Conservation (phyloP, 83 land plant genomes). For the Isoetes engelmannii region DNA sequence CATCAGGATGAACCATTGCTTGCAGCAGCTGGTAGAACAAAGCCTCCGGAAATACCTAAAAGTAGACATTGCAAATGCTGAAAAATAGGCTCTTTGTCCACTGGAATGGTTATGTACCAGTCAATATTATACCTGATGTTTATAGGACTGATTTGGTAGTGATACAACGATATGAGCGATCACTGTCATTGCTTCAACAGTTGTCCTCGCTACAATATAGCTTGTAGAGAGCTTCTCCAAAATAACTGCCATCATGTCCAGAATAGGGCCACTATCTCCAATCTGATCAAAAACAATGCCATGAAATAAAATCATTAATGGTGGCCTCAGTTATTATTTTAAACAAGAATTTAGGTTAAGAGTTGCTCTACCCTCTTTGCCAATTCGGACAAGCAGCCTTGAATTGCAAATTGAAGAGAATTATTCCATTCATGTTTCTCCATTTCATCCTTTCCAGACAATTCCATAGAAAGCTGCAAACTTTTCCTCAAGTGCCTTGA, state of each 20-base stretch:
- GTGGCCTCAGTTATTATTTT: background rate
- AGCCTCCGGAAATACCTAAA: conserved; percentile 81
- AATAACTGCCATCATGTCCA: conserved; percentile 57
- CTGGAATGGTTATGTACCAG: background rate
- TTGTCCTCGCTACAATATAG: conserved; percentile 48
- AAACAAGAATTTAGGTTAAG: background rate
- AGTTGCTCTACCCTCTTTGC: conserved; percentile 44
- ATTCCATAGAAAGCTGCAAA: conserved; percentile 49
- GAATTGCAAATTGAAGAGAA: conserved; percentile 49
- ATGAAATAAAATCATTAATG: background rate
- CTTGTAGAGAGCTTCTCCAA: conserved; percentile 50
- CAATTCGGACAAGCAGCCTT: conserved; percentile 47
- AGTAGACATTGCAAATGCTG: background rate
- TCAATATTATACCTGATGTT: conserved; percentile 39
- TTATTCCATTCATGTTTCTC: conserved; percentile 27
- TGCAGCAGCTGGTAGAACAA: conserved; percentile 67
- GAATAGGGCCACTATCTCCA: conserved; percentile 63
- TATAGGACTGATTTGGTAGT: conserved; percentile 45
- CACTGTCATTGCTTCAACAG: conserved; percentile 44
- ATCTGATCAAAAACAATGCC: conserved; percentile 33
- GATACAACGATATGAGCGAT: conserved; percentile 46
- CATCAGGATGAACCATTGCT: conserved; percentile 72
- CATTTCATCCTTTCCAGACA: conserved; percentile 17
- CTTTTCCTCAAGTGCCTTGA: conserved; percentile 59
- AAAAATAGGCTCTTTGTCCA: background rate